These are phyloP conservation scores for Erythrophleum ivorense DNA, from an alignment of 331 rosid genomes.

Conservation along the genomic window DNA sequence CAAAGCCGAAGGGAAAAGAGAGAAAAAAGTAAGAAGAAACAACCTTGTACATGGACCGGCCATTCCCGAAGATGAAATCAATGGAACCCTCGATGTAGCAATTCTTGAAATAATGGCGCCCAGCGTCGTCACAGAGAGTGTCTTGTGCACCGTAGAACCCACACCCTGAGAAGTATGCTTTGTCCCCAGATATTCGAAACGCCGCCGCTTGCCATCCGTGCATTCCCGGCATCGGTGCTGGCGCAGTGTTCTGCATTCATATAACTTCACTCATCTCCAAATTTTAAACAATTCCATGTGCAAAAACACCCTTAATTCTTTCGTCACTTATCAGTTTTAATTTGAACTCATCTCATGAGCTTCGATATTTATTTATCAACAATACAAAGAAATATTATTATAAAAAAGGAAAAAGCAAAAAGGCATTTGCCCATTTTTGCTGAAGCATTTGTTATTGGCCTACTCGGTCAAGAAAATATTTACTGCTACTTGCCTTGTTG, in stretches of 20 bases:
- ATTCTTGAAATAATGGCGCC: slow-evolving; percentile 76
- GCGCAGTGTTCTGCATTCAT: slow-evolving; percentile 63
- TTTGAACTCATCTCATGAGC: no score
- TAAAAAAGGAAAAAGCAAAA: no score
- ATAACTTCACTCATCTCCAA: background rate
- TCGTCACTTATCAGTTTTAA: background rate
- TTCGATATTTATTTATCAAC: no score
- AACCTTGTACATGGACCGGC: slow-evolving; percentile 73
- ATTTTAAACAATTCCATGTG: background rate
- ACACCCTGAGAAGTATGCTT: slow-evolving; percentile 69
- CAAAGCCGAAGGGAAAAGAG: background rate
- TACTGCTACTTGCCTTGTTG: no score
- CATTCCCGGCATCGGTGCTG: slow-evolving; percentile 77
- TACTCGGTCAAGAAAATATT: no score
- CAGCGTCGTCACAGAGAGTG: slow-evolving; percentile 70
- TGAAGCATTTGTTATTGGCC: no score
- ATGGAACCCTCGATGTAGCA: slow-evolving; percentile 74
- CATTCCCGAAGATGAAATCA: slow-evolving; percentile 76
- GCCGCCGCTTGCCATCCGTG: slow-evolving; percentile 79
- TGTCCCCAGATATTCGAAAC: slow-evolving; percentile 67
- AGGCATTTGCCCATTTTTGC: no score
- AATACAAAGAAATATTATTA: no score
- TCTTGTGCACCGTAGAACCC: slow-evolving; percentile 77
- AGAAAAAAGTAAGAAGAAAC: background rate
- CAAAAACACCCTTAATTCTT: background rate